Evolutionary conservation across 228 moss, liverwort and hornwort species (phyloP).

Genomic region (Sphagnum fallax): DNA sequence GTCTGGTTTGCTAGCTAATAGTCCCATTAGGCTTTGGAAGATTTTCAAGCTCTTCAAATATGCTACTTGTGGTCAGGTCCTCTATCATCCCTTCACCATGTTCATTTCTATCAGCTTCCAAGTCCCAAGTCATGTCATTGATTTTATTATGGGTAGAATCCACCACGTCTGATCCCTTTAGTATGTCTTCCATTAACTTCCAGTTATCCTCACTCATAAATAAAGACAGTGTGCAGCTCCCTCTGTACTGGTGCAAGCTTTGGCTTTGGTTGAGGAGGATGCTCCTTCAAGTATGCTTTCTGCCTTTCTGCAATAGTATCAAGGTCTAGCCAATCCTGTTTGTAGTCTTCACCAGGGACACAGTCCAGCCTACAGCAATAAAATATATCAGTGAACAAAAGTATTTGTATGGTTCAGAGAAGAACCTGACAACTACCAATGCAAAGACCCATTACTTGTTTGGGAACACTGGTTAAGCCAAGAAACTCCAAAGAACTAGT

Average conservation of each 20-base stretch:
- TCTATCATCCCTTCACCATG: constrained; percentile 9
- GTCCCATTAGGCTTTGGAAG: background rate
- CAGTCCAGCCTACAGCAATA: constrained; percentile 56
- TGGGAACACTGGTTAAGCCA: background rate
- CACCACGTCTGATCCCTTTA: constrained; percentile 30
- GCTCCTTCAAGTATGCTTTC: constrained; percentile 54
- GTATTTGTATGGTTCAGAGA: background rate
- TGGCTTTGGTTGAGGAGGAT: constrained; percentile 56
- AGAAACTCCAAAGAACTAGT: too few relatives aligned
- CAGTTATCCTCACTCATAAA: constrained; percentile 75
- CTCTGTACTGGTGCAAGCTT: constrained; percentile 42
- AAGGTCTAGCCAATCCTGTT: constrained; percentile 56
- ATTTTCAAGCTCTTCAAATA: background rate
- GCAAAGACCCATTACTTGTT: background rate
- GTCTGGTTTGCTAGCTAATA: background rate
- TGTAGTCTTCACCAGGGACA: constrained; percentile 64
- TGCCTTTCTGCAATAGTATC: constrained; percentile 56
- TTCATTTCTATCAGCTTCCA: constrained; percentile 5
- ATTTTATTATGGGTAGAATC: constrained; percentile 5
- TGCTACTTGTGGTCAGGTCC: constrained; percentile 11
- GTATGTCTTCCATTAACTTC: constrained; percentile 70
- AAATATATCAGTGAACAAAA: background rate
- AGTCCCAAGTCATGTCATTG: constrained; percentile 3
- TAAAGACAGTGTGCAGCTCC: constrained; percentile 68
- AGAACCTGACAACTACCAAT: too few relatives aligned